A percentile compares a stretch with the other conserved stretches of the same genome.
Conservation (phyloP, 163 green algal genomes). For the Scenedesmus sp. region DNA sequence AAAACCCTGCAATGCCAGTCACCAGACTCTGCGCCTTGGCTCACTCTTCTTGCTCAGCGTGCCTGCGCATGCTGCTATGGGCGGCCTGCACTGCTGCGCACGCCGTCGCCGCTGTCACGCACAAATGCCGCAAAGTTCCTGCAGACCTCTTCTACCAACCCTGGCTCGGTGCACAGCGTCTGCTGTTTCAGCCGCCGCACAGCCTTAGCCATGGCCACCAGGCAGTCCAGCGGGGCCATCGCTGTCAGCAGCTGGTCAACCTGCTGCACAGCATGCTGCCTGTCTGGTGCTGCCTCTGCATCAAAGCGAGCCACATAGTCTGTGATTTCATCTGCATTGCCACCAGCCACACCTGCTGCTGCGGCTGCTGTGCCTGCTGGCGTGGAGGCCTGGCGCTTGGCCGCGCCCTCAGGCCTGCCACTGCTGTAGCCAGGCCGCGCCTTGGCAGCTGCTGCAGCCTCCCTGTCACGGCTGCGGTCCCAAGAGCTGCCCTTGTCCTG, state of each 20-base stretch:
- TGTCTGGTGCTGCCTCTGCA: background rate
- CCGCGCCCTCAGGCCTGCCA: background rate
- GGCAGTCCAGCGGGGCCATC: background rate
- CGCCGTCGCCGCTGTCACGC: background rate
- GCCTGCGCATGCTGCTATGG: background rate
- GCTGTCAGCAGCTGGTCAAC: background rate
- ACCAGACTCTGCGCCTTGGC: too few relatives aligned
- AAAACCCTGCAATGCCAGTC: too few relatives aligned
- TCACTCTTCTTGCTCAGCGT: too few relatives aligned
- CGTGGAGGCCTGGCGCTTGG: background rate
- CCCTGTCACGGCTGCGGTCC: background rate
- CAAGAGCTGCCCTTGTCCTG: background rate
- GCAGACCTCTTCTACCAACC: background rate
- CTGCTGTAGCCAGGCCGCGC: background rate
- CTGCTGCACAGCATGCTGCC: background rate
- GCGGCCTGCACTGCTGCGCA: background rate
- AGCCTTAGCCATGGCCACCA: slow-evolving; percentile 21
- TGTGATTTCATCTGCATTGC: slow-evolving; percentile 1
- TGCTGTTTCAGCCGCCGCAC: background rate
- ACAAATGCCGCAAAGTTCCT: background rate
- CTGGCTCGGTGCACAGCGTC: background rate
- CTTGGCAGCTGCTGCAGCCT: background rate
- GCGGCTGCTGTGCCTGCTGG: background rate
- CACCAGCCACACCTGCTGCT: background rate
- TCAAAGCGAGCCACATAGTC: slow-evolving; percentile 7